Evolutionary conservation across 2,329 filamentous ascomycete genomes (phyloP), one percentile per base, ranked within the genome.

Genomic region (Clonostachys rosea): DNA sequence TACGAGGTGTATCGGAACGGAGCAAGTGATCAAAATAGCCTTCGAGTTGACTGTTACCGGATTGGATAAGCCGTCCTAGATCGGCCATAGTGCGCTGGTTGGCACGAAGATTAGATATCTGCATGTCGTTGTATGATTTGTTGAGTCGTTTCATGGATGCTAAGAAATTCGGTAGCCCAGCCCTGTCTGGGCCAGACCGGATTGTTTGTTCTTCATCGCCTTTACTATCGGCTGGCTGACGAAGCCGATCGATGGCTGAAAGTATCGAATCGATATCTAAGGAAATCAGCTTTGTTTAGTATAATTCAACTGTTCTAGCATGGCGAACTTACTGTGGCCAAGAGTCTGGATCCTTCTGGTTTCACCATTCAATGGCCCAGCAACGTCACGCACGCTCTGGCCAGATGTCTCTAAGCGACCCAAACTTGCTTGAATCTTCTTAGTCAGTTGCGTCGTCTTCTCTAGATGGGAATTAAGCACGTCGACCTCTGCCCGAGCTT

Each of bases 171-270:
- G 83, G 78, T 48, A 99, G 72, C 39, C 91, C 91, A 34, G 84
- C 84, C 66, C 86, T 87, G 56, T 90, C 85, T 2, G 91, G 91
- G n/a, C 90, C 91, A 54, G 84, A 82, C 46, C 90, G 84, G 59
- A 99, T 91, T 52, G 96, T 91, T 47, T 86, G 84, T 67, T 99
- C 94, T 66, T 99, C 94, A 52, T 88, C 84, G 56, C 87, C 90
- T 61, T 94, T 92, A 62, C 91, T 90, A 63, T 97, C 91, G 51
- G 91, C 83, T n/a, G 94, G 92, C 59, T 95, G 87, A 56, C 89
- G 85, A 39, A 97, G 78, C 52, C 86, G 84, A 52, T 96, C 91
- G 56, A 99, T 97, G 16, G 91, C 89, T 52, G 85, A 78, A 49
- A 95, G 81, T 35, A 96, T 83, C 51, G 81, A 79, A 61, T 97